Evolutionary conservation across 2,329 filamentous ascomycete species (phyloP).

Genomic region (Amauroascus verrucosus): DNA sequence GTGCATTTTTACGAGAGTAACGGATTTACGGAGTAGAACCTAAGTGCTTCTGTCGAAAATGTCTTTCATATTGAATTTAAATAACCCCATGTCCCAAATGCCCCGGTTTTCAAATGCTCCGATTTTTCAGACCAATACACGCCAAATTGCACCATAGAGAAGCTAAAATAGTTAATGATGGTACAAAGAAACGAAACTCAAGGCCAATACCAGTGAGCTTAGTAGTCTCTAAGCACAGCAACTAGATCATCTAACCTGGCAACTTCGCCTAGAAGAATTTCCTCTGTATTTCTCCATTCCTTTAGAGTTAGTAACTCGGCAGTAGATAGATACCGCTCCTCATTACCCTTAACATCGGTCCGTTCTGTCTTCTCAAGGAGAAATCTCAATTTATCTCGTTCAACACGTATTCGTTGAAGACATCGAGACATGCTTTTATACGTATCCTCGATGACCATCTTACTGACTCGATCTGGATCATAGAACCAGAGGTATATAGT

Average conservation of each 20-base stretch:
- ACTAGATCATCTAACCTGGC: constrained; percentile 75
- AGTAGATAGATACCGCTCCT: constrained; percentile 66
- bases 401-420: constrained; percentile 66
- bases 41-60: background rate
- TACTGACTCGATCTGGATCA: constrained; percentile 61
- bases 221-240: constrained; percentile 70
- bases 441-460: constrained; percentile 63
- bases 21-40: no score
- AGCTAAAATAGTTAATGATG: background rate
- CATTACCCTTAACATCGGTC: constrained; percentile 72
- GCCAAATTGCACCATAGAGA: constrained; percentile 2
- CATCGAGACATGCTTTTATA: constrained; percentile 87
- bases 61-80: constrained; percentile 1
- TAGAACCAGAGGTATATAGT: constrained; percentile 91
- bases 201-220: constrained; percentile 17
- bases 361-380: constrained; percentile 74
- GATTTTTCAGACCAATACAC: background rate
- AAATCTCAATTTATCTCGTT: constrained; percentile 59
- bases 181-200: background rate
- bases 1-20: no score
- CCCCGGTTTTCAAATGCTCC: constrained; percentile 5
- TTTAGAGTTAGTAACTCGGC: constrained; percentile 62
- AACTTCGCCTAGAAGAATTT: constrained; percentile 68
- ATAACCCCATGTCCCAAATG: background rate
- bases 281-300: constrained; percentile 51